A percentile compares a stretch with the other conserved stretches of the same genome.
phyloP scores from a whole-genome alignment of 805 yeast genomes.

The Yarrowia bubula region DNA sequence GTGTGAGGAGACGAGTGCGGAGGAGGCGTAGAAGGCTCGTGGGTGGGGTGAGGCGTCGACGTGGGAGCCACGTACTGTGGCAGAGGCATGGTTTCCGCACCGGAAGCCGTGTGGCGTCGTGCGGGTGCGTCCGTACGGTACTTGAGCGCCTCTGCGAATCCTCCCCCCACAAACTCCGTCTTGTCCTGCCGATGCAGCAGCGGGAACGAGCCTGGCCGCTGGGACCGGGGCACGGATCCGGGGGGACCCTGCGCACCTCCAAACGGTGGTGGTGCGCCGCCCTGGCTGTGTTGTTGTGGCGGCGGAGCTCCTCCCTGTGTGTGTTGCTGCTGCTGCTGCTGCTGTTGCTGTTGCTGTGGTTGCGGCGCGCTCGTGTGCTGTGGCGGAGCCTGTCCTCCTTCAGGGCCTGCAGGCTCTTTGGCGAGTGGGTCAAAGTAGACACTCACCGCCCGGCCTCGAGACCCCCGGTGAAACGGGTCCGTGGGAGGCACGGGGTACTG shows the following conservation, averaged over 20 bases:
- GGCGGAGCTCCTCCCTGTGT: not conserved
- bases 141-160: conserved; percentile 22
- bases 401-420: conserved; percentile 25
- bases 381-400: conserved; percentile 22
- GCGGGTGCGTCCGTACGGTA: conserved; percentile 12
- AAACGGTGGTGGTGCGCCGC: conserved; percentile 18
- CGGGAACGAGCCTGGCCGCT: conserved; percentile 36
- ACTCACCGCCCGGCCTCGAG: conserved; percentile 17
- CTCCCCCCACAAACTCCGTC: conserved; percentile 26
- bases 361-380: conserved; percentile 8
- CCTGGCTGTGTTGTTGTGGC: not conserved
- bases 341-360: conserved; percentile 3
- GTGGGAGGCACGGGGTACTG: conserved; percentile 21
- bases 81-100: conserved; percentile 24
- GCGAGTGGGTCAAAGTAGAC: conserved; percentile 24
- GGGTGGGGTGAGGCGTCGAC: conserved; percentile 8
- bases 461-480: conserved; percentile 20
- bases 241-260: not conserved
- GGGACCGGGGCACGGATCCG: conserved; percentile 31
- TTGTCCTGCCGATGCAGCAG: conserved; percentile 26
- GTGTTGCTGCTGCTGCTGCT: conserved; percentile 10
- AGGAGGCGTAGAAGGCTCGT: conserved; percentile 25
- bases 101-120: conserved; percentile 22
- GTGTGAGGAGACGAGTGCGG: conserved; percentile 25
- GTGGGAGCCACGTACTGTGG: conserved; percentile 14